A percentile compares a stretch with the other conserved stretches of the same genome.
phyloP scores from a whole-genome alignment of 2,329 filamentous ascomycete genomes.

The Clarireedia homoeocarpa region DNA sequence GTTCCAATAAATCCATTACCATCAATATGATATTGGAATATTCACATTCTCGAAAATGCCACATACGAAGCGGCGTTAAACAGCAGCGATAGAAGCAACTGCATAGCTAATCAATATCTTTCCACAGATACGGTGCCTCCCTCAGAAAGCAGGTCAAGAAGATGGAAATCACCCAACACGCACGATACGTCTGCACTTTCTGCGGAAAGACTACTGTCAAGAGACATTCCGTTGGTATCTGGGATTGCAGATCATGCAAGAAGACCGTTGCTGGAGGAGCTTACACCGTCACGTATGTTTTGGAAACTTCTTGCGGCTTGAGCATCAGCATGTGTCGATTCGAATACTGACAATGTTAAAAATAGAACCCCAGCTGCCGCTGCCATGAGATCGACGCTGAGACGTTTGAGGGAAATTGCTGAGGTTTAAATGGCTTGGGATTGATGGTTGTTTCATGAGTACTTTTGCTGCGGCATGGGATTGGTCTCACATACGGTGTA shows the following conservation, averaged over 20 bases:
- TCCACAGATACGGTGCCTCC: constrained; percentile 85
- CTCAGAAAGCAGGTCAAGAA: constrained; percentile 99
- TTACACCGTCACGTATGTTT: constrained; percentile 90
- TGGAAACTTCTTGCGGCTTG: neutral
- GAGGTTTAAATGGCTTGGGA: constrained; percentile 62
- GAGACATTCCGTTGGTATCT: constrained; percentile 88
- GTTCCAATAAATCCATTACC: neutral
- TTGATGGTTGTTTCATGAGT: constrained; percentile 6
- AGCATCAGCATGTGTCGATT: constrained; percentile 1
- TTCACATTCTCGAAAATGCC: neutral
- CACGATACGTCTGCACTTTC: constrained; percentile 96
- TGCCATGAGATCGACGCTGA: constrained; percentile 91
- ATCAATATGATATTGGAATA: too few species aligned
- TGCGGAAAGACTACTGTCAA: constrained; percentile 95
- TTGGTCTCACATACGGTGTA: constrained; percentile 7
- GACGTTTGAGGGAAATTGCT: constrained; percentile 93
- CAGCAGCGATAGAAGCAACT: neutral
- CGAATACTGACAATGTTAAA: constrained; percentile 4
- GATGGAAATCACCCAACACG: constrained; percentile 99
- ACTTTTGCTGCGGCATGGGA: constrained; percentile 9
- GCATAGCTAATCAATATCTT: constrained; percentile 16
- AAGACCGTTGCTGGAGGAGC: constrained; percentile 92
- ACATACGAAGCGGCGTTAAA: neutral
- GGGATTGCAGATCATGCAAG: constrained; percentile 92
- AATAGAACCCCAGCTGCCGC: constrained; percentile 81